Percentiles rank a stretch among this genome's conserved stretches.
These are phyloP conservation scores for Termitomyces sp. DNA, from an alignment of 768 basidiomycete species.

Conservation along the genomic window DNA sequence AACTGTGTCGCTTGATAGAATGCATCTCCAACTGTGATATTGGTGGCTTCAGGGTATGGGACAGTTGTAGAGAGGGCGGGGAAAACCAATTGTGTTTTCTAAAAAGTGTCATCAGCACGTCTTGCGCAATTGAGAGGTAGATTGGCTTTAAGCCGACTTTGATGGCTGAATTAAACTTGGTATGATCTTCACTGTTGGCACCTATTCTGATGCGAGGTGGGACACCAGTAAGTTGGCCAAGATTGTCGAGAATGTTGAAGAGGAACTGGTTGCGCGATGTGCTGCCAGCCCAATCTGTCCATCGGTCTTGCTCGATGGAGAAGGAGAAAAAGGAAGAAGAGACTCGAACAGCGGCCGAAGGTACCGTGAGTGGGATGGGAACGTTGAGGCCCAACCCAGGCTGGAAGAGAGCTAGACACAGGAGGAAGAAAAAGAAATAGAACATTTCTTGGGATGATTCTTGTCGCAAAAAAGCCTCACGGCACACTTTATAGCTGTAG, in stretches of 20 bases:
- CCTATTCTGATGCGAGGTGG: slow-evolving; percentile 60
- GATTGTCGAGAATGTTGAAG: slow-evolving; percentile 55
- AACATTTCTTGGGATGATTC: slow-evolving; percentile 2
- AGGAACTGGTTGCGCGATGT: slow-evolving; percentile 55
- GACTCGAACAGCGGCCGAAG: slow-evolving; percentile 10
- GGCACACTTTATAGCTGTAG: slow-evolving; percentile 6
- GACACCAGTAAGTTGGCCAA: slow-evolving; percentile 47
- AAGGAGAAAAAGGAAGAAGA: slow-evolving; percentile 49
- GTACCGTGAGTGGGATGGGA: slow-evolving; percentile 5
- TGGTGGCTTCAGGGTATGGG: slow-evolving; percentile 67
- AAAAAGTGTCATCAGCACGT: not conserved
- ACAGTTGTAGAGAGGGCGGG: slow-evolving; percentile 43
- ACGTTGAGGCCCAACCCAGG: slow-evolving; percentile 9
- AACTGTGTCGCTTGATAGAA: slow-evolving; percentile 40
- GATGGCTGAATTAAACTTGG: slow-evolving; percentile 47
- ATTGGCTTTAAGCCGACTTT: slow-evolving; percentile 30
- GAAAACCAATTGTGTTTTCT: slow-evolving; percentile 37
- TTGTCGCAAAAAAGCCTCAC: not conserved
- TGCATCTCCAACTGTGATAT: slow-evolving; percentile 54
- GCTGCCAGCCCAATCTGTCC: slow-evolving; percentile 64
- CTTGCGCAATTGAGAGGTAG: not conserved
- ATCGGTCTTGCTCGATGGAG: slow-evolving; percentile 70
- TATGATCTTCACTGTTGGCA: slow-evolving; percentile 57
- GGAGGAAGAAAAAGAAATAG: not conserved
- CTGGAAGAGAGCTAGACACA: slow-evolving; percentile 7